These are phyloP conservation scores for Acanthamoeba healyi DNA, from an alignment of 208 protist genomes.

Conservation along the genomic window DNA sequence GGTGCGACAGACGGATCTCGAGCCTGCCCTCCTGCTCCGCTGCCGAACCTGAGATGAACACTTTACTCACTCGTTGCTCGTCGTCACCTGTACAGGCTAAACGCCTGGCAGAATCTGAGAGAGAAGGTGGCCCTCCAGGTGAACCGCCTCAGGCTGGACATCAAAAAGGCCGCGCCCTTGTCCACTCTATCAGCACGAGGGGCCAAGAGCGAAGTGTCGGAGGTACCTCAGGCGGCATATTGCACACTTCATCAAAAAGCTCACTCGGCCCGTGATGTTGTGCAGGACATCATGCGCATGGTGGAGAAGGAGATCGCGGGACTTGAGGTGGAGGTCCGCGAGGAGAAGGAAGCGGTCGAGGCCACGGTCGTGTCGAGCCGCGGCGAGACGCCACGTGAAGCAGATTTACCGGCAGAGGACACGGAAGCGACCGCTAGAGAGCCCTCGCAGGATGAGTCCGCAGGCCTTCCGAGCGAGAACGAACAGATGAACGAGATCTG, in stretches of 20 bases:
- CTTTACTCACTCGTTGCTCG: not conserved
- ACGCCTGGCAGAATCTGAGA: slow-evolving; percentile 24
- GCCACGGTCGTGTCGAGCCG: not conserved
- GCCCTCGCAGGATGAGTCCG: no score
- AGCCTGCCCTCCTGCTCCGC: not conserved
- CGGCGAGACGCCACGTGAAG: no score
- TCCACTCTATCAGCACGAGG: not conserved
- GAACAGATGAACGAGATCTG: slow-evolving; percentile 58
- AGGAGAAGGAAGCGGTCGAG: not conserved
- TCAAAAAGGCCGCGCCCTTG: not conserved
- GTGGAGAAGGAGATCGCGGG: slow-evolving; percentile 42
- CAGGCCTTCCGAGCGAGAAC: no score
- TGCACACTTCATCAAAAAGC: no score
- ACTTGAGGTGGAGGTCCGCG: not conserved
- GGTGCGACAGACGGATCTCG: not conserved
- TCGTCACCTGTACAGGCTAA: not conserved
- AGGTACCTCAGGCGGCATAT: no score
- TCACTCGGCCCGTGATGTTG: no score
- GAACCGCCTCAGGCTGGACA: not conserved
- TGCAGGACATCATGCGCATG: slow-evolving; percentile 38
- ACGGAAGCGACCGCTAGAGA: not conserved
- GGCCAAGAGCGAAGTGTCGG: not conserved
- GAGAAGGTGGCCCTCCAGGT: slow-evolving; percentile 29
- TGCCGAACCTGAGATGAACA: not conserved
- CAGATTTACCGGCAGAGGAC: not conserved